Evolutionary conservation across 129 eudicot genomes (phyloP).

Genomic region (Lactuca sativa): DNA sequence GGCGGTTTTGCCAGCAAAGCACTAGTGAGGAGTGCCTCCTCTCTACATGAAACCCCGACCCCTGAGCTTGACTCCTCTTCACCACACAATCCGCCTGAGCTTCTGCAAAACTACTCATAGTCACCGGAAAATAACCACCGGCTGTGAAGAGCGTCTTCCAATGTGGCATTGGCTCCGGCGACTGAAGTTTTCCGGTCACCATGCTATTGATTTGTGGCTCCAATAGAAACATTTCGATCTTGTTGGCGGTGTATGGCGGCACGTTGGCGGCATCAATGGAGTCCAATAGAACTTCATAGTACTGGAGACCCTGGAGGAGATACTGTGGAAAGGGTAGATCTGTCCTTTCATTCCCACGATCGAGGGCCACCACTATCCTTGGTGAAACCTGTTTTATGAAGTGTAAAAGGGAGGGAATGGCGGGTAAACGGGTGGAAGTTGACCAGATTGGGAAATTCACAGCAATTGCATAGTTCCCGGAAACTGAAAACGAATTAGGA

Average conservation of each 20-base stretch:
- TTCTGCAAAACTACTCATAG: constrained; percentile 53
- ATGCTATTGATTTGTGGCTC: constrained; percentile 49
- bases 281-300: constrained; percentile 48
- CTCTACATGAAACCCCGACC: constrained; percentile 44
- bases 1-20: constrained; percentile 55
- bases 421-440: constrained; percentile 28
- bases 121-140: constrained; percentile 41
- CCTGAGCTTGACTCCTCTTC: constrained; percentile 48
- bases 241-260: constrained; percentile 37
- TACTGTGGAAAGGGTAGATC: constrained; percentile 55
- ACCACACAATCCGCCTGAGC: constrained; percentile 58
- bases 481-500: constrained; percentile 40
- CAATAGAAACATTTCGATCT: constrained; percentile 58
- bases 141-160: constrained; percentile 51
- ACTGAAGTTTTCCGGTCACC: constrained; percentile 46
- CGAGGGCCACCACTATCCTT: constrained; percentile 43
- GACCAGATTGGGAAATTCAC: constrained; percentile 69
- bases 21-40: constrained; percentile 54
- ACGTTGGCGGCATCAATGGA: constrained; percentile 48
- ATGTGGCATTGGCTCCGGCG: constrained; percentile 45
- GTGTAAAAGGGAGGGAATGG: constrained; percentile 44
- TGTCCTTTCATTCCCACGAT: constrained; percentile 54
- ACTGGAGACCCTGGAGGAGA: constrained; percentile 52
- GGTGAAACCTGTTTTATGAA: constrained; percentile 60
- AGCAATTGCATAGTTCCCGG: constrained; percentile 43